phyloP scores from a whole-genome alignment of 805 yeast species.

The Yamadazyma akitaensis region DNA sequence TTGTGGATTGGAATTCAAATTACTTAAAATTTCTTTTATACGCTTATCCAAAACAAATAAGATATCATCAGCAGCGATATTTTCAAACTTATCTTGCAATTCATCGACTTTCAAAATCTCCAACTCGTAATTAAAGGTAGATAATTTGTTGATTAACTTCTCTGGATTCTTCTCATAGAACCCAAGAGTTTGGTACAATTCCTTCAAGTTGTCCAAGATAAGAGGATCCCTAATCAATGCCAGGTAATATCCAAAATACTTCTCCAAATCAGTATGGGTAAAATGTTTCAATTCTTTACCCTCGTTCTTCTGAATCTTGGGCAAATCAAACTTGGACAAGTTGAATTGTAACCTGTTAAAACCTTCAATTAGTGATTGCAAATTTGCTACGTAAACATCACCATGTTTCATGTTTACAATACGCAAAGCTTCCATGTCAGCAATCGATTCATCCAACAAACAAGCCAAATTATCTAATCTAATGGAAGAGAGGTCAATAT shows the following conservation, averaged over 20 bases:
- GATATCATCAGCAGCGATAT: conserved; percentile 14
- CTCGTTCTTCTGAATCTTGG: conserved; percentile 1
- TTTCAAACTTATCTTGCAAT: conserved; percentile 11
- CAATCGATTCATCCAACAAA: conserved; percentile 8
- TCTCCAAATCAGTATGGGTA: conserved; percentile 9
- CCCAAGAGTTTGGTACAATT: conserved; percentile 8
- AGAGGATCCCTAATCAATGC: conserved; percentile 12
- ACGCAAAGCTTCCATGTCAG: conserved; percentile 3
- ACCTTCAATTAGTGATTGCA: conserved; percentile 10
- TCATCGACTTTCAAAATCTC: conserved; percentile 19
- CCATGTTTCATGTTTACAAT: conserved; percentile 7
- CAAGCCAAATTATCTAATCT: conserved; percentile 8
- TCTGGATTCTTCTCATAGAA: background rate
- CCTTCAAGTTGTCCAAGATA: conserved; percentile 14
- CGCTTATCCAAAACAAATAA: conserved; percentile 14
- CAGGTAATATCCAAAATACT: conserved; percentile 14
- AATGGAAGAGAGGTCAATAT: conserved; percentile 9
- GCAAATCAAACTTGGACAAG: conserved; percentile 8
- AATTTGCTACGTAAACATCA: conserved; percentile 10
- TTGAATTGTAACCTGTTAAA: conserved; percentile 9
- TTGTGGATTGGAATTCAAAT: conserved; percentile 12
- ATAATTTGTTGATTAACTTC: conserved; percentile 6
- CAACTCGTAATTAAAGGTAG: conserved; percentile 17
- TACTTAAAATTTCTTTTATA: conserved; percentile 16
- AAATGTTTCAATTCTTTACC: conserved; percentile 12